Evolutionary conservation across 2,329 filamentous ascomycete species (phyloP).

Genomic region (Diaporthe destruens): DNA sequence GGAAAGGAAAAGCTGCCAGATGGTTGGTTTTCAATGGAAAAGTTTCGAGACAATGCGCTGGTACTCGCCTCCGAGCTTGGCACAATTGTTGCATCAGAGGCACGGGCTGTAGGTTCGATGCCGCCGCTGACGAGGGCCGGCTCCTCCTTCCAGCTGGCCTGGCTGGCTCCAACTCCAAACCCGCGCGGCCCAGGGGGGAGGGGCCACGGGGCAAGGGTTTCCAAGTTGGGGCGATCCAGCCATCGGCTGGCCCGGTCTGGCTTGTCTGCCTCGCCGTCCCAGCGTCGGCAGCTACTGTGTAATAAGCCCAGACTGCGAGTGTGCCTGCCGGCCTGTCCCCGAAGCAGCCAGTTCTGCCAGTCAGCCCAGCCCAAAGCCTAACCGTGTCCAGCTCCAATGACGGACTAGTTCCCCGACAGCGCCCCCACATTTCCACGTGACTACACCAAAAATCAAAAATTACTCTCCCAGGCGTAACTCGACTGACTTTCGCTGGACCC

Average conservation of each 20-base stretch:
- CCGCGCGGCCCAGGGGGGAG: constrained; percentile 22
- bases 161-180: constrained; percentile 28
- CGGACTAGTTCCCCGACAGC: background rate
- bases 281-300: too few relatives aligned
- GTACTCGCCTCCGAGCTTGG: constrained; percentile 38
- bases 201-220: constrained; percentile 18
- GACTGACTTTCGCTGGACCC: background rate
- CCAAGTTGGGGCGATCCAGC: constrained; percentile 34
- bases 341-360: background rate
- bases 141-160: constrained; percentile 33
- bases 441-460: constrained; percentile 30
- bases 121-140: constrained; percentile 19
- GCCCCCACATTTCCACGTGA: constrained; percentile 18
- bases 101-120: constrained; percentile 30
- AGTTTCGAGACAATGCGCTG: constrained; percentile 37
- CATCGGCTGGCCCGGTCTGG: constrained; percentile 13
- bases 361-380: background rate
- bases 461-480: constrained; percentile 14
- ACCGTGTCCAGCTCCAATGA: background rate
- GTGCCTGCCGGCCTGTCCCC: background rate
- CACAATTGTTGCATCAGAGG: constrained; percentile 40
- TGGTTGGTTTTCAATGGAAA: constrained; percentile 35
- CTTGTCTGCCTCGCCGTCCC: too few relatives aligned
- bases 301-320: background rate
- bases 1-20: background rate